phyloP scores from a whole-genome alignment of 2,329 filamentous ascomycete genomes.

The Talaromyces pinophilus region DNA sequence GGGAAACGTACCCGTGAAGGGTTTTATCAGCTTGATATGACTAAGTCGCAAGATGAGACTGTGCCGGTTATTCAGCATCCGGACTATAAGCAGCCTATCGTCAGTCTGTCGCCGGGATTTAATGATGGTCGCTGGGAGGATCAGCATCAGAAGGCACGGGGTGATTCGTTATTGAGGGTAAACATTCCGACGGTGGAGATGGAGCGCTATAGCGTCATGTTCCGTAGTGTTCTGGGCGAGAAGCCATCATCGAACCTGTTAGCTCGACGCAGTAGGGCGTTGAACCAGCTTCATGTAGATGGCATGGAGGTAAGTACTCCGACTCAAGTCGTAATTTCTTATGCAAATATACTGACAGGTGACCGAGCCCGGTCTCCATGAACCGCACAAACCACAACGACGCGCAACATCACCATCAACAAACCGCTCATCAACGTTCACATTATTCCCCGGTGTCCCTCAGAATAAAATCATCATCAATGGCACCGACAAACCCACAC shows the following conservation, averaged over 20 bases:
- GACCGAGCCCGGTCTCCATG: background rate
- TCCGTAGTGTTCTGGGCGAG: slow-evolving; percentile 68
- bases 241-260: slow-evolving; percentile 35
- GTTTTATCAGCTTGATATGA: slow-evolving; percentile 34
- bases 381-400: slow-evolving; percentile 32
- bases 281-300: slow-evolving; percentile 56
- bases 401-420: slow-evolving; percentile 41
- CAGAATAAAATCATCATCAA: slow-evolving; percentile 23
- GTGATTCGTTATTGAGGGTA: slow-evolving; percentile 62
- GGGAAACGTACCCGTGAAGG: slow-evolving; percentile 28
- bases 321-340: background rate
- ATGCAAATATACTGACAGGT: background rate
- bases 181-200: slow-evolving; percentile 78
- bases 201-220: slow-evolving; percentile 95
- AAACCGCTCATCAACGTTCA: slow-evolving; percentile 41
- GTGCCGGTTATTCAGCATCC: background rate
- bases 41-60: slow-evolving; percentile 19
- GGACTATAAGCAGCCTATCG: background rate
- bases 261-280: slow-evolving; percentile 39
- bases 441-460: slow-evolving; percentile 39
- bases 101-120: background rate
- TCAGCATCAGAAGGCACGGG: background rate
- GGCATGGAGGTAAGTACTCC: slow-evolving; percentile 44
- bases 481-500: background rate
- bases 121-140: background rate